Base-by-base conservation (phyloP, 495 filamentous ascomycete species). In the Sporormia fimetaria region DNA sequence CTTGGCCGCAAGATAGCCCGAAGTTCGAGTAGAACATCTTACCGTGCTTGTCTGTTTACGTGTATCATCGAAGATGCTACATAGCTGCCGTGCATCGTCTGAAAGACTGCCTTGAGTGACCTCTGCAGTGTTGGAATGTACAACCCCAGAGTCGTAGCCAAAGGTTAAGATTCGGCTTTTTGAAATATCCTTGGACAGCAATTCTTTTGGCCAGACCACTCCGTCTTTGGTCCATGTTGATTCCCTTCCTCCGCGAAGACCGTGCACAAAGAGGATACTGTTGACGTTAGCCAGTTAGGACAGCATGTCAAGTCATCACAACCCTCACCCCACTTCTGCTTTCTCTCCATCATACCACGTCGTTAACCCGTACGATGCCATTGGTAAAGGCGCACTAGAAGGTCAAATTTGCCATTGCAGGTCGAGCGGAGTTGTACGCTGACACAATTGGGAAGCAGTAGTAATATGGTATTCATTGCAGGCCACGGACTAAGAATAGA, bases 241-340 rank as follows among this genome's bases (percentile, higher is more conserved):
- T 18, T 39, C 24, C 3, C 22, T 16, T 3, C 24, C 37, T 27
- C 37, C 37, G 21, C 37, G 37, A 28, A 39, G 24, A 28, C 37
- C 37, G 37, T 39, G 37, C 14, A 29, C 22, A 17, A 39, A 39
- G 24, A 39, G 23, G 22, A 39, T 39, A 25, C 37, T n/a, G n/a
- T n/a, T n/a, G n/a, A n/a, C n/a, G n/a, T n/a, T n/a, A n/a, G n/a
- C n/a, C n/a, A n/a, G n/a, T n/a, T n/a, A n/a, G n/a, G n/a, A n/a
- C n/a, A n/a, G n/a, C n/a, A n/a, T n/a, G n/a, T n/a, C n/a, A n/a
- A n/a, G n/a, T n/a, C n/a, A n/a, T n/a, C n/a, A n/a, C n/a, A n/a
- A n/a, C n/a, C n/a, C n/a, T n/a, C n/a, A n/a, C n/a, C n/a, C n/a
- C n/a, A n/a, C n/a, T n/a, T n/a, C n/a, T n/a, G n/a, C n/a, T n/a